Base-by-base conservation (phyloP, 2,329 filamentous ascomycete species). In the Emmonsiellopsis sp. region DNA sequence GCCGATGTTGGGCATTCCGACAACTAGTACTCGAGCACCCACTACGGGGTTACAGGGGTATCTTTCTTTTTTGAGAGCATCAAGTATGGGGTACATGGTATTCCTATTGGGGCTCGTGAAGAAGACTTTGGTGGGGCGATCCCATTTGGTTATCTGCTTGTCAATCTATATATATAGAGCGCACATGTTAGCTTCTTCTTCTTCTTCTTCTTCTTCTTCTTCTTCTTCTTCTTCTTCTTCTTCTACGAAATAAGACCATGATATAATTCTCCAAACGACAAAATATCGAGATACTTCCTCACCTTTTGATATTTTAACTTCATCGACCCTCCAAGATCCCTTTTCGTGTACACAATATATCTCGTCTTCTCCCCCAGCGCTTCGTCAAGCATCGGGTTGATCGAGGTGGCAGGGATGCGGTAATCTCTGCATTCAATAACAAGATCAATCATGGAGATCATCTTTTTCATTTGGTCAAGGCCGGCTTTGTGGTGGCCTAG, bases 1-100 rank as follows among this genome's bases (percentile, higher is more conserved):
- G 37, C 93, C 93, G 0, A 95, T 88, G 66, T 98, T 98, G 37
- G 93, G 93, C 91, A 98, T 96, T 53, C 93, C 93, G 11, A 97
- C 91, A 0, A 97, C 82, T 68, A 98, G 80, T 53, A 90, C 81
- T 48, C 90, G 82, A 60, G 89, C 80, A n/a, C 90, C 91, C 6
- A 87, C 84, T n/a, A 97, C 72, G 21, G 80, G 42, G 14, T 52
- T 31, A n/a, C 7, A 7, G 9, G 42, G 32, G 7, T 42, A 39
- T 17, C 32, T n/a, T 10, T 52, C 39, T 8, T 2, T n/a, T 43
- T 5, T 45, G 7, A 52, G 42, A 5, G 81, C 27, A 52, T 59
- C 61, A 83, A 75, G 33, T 69, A 67, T 31, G 65, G n/a, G 63
- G 58, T 27, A 79, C 78, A 56, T 79, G 74, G 3, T 77, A 68